Evolutionary conservation across 2,329 filamentous ascomycete species (phyloP).

Genomic region (Penicillium sp.): DNA sequence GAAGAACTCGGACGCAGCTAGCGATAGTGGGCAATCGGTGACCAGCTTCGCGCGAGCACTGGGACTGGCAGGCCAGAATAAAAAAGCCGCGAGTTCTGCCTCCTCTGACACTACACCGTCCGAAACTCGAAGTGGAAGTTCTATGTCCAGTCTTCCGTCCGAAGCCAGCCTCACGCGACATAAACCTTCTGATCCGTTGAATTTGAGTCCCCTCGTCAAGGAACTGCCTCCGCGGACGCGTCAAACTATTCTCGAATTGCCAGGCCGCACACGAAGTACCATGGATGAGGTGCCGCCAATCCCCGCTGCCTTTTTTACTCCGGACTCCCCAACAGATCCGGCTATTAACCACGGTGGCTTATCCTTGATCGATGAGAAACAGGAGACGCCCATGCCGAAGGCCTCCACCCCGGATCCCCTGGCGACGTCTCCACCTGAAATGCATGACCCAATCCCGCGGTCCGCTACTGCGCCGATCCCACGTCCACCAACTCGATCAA

Average conservation of each 20-base stretch:
- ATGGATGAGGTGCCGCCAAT: slow-evolving; percentile 29
- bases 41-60: slow-evolving; percentile 38
- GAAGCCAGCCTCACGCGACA: slow-evolving; percentile 28
- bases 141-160: slow-evolving; percentile 54
- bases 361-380: slow-evolving; percentile 29
- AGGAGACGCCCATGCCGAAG: slow-evolving; percentile 1
- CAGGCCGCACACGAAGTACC: slow-evolving; percentile 33
- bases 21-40: slow-evolving; percentile 31
- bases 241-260: slow-evolving; percentile 23
- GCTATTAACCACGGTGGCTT: slow-evolving; percentile 39
- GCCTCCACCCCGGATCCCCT: neutral
- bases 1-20: slow-evolving; percentile 28
- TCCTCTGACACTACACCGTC: slow-evolving; percentile 60
- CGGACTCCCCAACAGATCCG: slow-evolving; percentile 47
- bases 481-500: slow-evolving; percentile 40
- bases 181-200: slow-evolving; percentile 32
- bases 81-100: slow-evolving; percentile 59
- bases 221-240: slow-evolving; percentile 44
- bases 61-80: slow-evolving; percentile 55
- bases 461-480: slow-evolving; percentile 33
- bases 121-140: slow-evolving; percentile 56
- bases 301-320: slow-evolving; percentile 29
- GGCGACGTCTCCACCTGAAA: no score
- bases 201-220: slow-evolving; percentile 51
- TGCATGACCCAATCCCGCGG: slow-evolving; percentile 21